Conservation (phyloP, 345 rosid species). For the Lepidium sativum region DNA sequence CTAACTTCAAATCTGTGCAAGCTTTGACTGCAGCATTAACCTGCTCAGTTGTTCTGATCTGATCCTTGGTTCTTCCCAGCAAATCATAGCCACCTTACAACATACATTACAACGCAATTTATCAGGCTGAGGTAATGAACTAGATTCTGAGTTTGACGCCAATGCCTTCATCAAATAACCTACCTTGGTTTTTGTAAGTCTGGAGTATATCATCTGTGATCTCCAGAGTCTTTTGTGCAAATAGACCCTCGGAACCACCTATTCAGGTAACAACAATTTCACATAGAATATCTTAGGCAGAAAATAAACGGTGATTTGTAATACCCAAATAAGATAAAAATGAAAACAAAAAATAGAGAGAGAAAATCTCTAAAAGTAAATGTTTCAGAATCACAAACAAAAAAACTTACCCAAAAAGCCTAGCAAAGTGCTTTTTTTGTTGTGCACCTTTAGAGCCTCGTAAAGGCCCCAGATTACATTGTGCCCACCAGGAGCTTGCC, state of each 20-base stretch:
- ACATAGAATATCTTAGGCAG: too few relatives aligned
- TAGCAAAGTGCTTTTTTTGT: conserved; percentile 56
- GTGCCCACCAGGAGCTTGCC: conserved; percentile 99
- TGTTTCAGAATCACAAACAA: neutral
- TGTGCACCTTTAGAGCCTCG: conserved; percentile 75
- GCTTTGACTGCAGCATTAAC: conserved; percentile 75
- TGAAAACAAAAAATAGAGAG: too few relatives aligned
- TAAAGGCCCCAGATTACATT: conserved; percentile 93
- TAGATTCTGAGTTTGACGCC: conserved; percentile 6
- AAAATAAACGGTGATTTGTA: too few relatives aligned
- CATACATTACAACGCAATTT: neutral
- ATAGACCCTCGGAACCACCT: conserved; percentile 98
- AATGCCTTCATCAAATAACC: neutral
- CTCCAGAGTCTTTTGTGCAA: conserved; percentile 88
- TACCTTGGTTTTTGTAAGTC: conserved; percentile 97
- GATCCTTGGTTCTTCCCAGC: conserved; percentile 96
- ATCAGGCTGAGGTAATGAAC: conserved; percentile 3
- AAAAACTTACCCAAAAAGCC: conserved; percentile 73
- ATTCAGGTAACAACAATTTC: conserved; percentile 1
- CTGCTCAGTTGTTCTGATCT: conserved; percentile 93
- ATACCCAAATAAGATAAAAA: too few relatives aligned
- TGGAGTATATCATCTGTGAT: conserved; percentile 69
- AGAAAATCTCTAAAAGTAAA: neutral
- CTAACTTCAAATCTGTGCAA: conserved; percentile 82
- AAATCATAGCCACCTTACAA: conserved; percentile 87